Conservation (phyloP, 441 rosid species). For the Jatropha podagrica region DNA sequence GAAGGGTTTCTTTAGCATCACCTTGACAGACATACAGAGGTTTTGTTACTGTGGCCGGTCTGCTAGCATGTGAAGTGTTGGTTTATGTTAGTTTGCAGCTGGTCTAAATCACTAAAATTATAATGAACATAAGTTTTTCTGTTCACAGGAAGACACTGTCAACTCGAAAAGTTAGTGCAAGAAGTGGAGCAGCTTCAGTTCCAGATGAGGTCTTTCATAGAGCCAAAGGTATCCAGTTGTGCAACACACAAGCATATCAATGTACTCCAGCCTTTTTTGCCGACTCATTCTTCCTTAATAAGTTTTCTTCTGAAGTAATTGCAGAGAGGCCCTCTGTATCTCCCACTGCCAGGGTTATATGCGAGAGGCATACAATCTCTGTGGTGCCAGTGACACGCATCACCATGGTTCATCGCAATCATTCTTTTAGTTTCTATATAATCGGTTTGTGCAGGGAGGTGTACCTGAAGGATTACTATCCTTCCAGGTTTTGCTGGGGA, state of each 20-base stretch:
- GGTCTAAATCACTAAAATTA: neutral
- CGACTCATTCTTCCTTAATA: constrained; percentile 85
- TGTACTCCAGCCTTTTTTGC: constrained; percentile 93
- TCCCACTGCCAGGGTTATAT: constrained; percentile 73
- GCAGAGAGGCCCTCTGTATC: constrained; percentile 70
- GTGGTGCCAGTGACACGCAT: constrained; percentile 92
- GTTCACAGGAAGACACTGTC: constrained; percentile 73
- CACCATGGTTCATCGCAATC: constrained; percentile 74
- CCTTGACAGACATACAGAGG: neutral
- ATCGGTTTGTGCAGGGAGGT: constrained; percentile 85
- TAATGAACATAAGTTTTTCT: constrained; percentile 8
- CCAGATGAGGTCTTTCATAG: constrained; percentile 88
- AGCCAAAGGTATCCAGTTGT: constrained; percentile 90
- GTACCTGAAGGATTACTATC: constrained; percentile 94
- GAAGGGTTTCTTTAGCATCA: neutral
- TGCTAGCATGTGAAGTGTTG: neutral
- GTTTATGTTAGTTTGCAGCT: neutral
- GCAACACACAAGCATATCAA: constrained; percentile 91
- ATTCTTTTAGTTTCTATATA: constrained; percentile 78
- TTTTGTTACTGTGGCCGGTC: neutral
- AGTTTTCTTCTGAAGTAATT: constrained; percentile 88
- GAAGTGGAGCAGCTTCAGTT: constrained; percentile 91
- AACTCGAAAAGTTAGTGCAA: constrained; percentile 78
- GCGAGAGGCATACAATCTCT: constrained; percentile 85
- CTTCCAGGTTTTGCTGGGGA: constrained; percentile 95